A percentile compares a stretch with the other conserved stretches of the same genome.
Conservation (phyloP, 169 alveolate genomes). For the Blepharisma undulans region DNA sequence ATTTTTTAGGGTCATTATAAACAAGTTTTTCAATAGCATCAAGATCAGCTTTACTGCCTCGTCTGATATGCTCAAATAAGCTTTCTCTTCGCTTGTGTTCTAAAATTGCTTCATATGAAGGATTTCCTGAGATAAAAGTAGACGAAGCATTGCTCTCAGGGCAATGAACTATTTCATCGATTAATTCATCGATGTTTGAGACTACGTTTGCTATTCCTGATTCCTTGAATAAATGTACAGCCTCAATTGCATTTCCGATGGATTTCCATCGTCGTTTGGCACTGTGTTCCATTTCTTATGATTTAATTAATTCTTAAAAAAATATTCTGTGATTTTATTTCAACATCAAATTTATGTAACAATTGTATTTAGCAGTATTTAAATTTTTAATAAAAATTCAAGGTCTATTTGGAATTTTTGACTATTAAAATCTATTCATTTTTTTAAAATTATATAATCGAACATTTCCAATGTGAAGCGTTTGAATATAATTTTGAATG, state of each 20-base stretch:
- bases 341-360: background rate
- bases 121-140: background rate
- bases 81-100: conserved; percentile 16
- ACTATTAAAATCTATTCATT: background rate
- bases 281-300: background rate
- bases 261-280: background rate
- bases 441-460: background rate
- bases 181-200: background rate
- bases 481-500: background rate
- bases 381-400: too few relatives aligned
- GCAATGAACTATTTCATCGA: background rate
- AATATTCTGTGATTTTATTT: background rate
- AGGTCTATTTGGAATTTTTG: background rate
- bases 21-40: background rate
- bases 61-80: background rate
- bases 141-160: background rate
- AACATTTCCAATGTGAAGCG: background rate
- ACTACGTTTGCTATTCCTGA: background rate
- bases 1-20: conserved; percentile 6
- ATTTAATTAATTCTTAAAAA: background rate
- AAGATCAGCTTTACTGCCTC: background rate
- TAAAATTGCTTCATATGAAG: background rate
- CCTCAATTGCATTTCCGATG: background rate
- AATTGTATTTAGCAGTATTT: too few relatives aligned
- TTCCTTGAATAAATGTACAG: background rate